A percentile compares a stretch with the other conserved stretches of the same genome.
These are phyloP conservation scores for Penicillium samsonianum DNA, from an alignment of 495 filamentous ascomycete species.

Conservation along the genomic window DNA sequence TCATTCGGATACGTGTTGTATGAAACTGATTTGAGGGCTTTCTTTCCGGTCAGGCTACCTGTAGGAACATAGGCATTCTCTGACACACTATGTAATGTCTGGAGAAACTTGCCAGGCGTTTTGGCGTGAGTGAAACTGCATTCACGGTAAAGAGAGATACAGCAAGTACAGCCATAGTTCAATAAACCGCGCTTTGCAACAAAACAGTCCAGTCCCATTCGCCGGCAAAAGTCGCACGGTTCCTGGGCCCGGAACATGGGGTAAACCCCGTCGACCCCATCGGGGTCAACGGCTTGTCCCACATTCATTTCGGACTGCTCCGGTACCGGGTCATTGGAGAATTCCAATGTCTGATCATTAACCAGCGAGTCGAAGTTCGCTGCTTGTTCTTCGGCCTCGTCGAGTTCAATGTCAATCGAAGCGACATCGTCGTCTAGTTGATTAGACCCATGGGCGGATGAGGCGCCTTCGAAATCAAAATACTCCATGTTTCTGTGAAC, in stretches of 20 bases:
- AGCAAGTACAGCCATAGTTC: conserved; percentile 72
- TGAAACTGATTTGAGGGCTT: conserved; percentile 43
- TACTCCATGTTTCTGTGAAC: conserved; percentile 51
- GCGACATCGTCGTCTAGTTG: conserved; percentile 44
- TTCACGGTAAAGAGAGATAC: conserved; percentile 69
- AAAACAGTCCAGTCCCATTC: conserved; percentile 73
- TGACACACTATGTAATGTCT: conserved; percentile 52
- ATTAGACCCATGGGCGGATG: conserved; percentile 39
- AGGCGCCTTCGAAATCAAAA: conserved; percentile 56
- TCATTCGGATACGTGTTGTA: conserved; percentile 40
- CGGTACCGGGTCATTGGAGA: conserved; percentile 35
- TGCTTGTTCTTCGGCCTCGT: conserved; percentile 38
- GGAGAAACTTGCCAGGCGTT: conserved; percentile 48
- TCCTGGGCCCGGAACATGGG: conserved; percentile 52
- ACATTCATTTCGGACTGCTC: conserved; percentile 29
- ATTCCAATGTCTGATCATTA: conserved; percentile 41
- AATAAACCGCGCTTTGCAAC: conserved; percentile 66
- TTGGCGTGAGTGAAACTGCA: conserved; percentile 68
- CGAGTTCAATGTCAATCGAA: conserved; percentile 41
- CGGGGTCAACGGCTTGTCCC: conserved; percentile 29
- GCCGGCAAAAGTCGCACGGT: conserved; percentile 71
- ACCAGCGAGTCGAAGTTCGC: conserved; percentile 40
- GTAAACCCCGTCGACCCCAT: conserved; percentile 40
- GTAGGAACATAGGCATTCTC: conserved; percentile 48
- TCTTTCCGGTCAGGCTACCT: conserved; percentile 41